Evolutionary conservation across 108 stramenopile genomes (phyloP).

Genomic region (Parietichytrium sp.): DNA sequence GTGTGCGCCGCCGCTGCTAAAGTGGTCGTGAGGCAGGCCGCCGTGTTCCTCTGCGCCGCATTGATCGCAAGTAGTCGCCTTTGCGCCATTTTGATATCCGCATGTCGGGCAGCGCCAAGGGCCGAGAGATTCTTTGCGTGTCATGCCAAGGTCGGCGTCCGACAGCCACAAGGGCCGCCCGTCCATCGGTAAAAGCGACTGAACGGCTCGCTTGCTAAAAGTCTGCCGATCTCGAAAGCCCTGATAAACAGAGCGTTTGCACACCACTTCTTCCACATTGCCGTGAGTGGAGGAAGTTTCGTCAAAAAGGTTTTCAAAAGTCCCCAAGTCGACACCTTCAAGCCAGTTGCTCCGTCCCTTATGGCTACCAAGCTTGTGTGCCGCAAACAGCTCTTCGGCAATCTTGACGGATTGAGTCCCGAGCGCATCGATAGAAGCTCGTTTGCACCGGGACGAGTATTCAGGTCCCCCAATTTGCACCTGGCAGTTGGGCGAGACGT

Average conservation of each 20-base stretch:
- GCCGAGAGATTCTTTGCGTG: not conserved
- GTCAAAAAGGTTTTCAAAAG: slow-evolving; percentile 19
- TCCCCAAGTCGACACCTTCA: slow-evolving; percentile 4
- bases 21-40: too few relatives aligned
- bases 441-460: not conserved
- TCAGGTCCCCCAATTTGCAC: not conserved
- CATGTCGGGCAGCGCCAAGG: not conserved
- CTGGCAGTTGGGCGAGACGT: not conserved
- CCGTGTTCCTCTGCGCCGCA: too few relatives aligned
- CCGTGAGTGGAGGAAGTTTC: not conserved
- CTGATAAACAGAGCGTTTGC: slow-evolving; percentile 21
- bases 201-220: slow-evolving; percentile 25
- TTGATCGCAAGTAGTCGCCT: not conserved
- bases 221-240: slow-evolving; percentile 29
- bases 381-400: not conserved
- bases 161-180: not conserved
- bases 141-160: not conserved
- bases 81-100: slow-evolving; percentile 1
- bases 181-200: not conserved
- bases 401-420: not conserved
- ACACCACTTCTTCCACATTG: not conserved
- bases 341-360: not conserved
- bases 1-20: too few relatives aligned
- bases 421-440: not conserved
- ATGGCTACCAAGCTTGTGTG: not conserved